Percentiles rank a stretch among this genome's conserved stretches.
These are phyloP conservation scores for Lunularia cruciata DNA, from an alignment of 225 moss, liverwort and hornwort genomes.

Conservation along the genomic window DNA sequence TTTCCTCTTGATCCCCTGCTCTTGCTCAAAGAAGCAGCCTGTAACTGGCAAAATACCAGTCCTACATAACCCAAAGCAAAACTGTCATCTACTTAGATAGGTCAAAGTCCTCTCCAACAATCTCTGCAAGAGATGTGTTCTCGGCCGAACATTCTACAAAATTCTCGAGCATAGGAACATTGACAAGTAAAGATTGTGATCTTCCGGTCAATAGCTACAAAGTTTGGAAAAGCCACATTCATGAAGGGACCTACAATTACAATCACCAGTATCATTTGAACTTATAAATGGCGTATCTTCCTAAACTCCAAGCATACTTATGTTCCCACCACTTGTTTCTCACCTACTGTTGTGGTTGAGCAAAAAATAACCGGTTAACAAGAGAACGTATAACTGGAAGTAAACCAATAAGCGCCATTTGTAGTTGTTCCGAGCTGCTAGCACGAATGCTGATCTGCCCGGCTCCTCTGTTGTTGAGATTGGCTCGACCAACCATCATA, in stretches of 20 bases:
- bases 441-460: slow-evolving; percentile 64
- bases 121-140: slow-evolving; percentile 20
- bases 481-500: slow-evolving; percentile 58
- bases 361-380: slow-evolving; percentile 34
- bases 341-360: slow-evolving; percentile 40
- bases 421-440: slow-evolving; percentile 63
- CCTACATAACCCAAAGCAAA: slow-evolving; percentile 25
- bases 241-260: slow-evolving; percentile 5
- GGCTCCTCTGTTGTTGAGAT: slow-evolving; percentile 62
- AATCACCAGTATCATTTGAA: slow-evolving; percentile 8
- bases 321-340: slow-evolving; percentile 1
- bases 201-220: slow-evolving; percentile 15
- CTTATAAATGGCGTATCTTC: not conserved
- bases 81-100: slow-evolving; percentile 18
- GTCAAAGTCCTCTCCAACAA: slow-evolving; percentile 14
- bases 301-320: not conserved
- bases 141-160: slow-evolving; percentile 44
- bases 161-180: slow-evolving; percentile 37
- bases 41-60: slow-evolving; percentile 16
- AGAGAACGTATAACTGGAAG: slow-evolving; percentile 56
- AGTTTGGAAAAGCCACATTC: slow-evolving; percentile 9
- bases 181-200: slow-evolving; percentile 20
- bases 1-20: slow-evolving; percentile 15
- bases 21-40: slow-evolving; percentile 10
- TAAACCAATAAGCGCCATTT: slow-evolving; percentile 59